Evolutionary conservation across 2,329 filamentous ascomycete species (phyloP).

Genomic region (Sporothrix luriei): DNA sequence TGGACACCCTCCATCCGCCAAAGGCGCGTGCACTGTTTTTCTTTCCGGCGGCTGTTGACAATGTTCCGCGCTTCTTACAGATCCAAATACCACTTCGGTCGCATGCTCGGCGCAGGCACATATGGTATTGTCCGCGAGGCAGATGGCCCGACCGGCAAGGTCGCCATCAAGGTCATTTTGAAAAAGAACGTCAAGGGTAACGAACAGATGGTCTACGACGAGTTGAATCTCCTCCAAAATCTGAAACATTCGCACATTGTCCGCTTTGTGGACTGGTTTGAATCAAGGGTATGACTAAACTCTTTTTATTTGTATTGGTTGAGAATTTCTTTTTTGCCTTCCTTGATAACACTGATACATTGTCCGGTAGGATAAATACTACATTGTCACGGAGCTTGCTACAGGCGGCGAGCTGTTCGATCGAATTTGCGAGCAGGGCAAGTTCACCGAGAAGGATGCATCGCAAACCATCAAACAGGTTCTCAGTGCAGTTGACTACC

Average conservation of each 20-base stretch:
- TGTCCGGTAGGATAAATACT: slow-evolving; percentile 84
- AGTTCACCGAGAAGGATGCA: slow-evolving; percentile 97
- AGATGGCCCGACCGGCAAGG: slow-evolving; percentile 78
- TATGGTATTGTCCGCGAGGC: slow-evolving; percentile 98
- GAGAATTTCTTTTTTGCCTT: too few relatives aligned
- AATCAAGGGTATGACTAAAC: slow-evolving; percentile 73
- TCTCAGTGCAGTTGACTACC: slow-evolving; percentile 87
- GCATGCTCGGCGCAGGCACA: slow-evolving; percentile 91
- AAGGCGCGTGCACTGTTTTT: not conserved
- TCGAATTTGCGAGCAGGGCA: slow-evolving; percentile 95
- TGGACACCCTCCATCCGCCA: slow-evolving; percentile 36
- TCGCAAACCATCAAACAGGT: slow-evolving; percentile 95
- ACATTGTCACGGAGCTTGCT: slow-evolving; percentile 95
- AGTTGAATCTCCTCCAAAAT: slow-evolving; percentile 88
- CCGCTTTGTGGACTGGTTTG: slow-evolving; percentile 97
- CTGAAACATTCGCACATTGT: slow-evolving; percentile 95
- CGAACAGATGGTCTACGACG: slow-evolving; percentile 98
- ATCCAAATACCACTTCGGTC: slow-evolving; percentile 86
- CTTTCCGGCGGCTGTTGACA: not conserved
- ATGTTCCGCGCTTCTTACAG: slow-evolving; percentile 49
- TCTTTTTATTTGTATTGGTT: too few relatives aligned
- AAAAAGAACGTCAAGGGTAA: slow-evolving; percentile 99
- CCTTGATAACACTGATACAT: not conserved
- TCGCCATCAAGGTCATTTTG: slow-evolving; percentile 97
- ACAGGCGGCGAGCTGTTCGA: slow-evolving; percentile 97